Base-by-base conservation (phyloP, 208 protist species). In the Wallacemonas sp. region DNA sequence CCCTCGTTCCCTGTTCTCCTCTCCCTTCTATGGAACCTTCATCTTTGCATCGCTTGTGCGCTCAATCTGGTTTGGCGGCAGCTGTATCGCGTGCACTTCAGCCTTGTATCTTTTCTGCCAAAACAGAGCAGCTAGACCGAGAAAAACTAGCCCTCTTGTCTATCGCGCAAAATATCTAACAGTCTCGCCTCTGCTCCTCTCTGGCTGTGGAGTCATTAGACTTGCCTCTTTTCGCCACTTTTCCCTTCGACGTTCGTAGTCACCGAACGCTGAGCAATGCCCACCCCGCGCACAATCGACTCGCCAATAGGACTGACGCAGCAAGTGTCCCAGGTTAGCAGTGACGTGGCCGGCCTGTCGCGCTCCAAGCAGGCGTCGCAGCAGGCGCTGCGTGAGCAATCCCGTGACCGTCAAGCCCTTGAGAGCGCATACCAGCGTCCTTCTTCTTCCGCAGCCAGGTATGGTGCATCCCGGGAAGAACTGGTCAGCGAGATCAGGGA, bases 401-500 rank as follows among this genome's bases (percentile, higher is more conserved):
- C 50, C 15, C 50, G 50, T 24, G 50, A 57, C 50, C 24, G 29
- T 8, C 73, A 75, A 52, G 66, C 81, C 24, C 68, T 76, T 5
- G 75, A 79, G 36, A 71, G 67, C 22, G 77, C 74, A n/a, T 55
- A 66, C 46, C 37, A 33, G 38, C 57, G 53, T 6, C 30, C 46
- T 52, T 27, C 44, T 15, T 57, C 50, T 12, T 41, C 50, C 17
- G n/a, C n/a, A n/a, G n/a, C 38, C 36, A 57, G 38, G 32, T 57
- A 57, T 19, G 50, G 50, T 19, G 50, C 50, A 8, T 37, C 54
- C 44, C 71, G 79, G 1, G 87, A 86, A 13, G 82, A 81, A 64
- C 91, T 89, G 63, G 45, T 89, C 19, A 63, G 39, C n/a, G 74
- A 86, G 39, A 36, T 93, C 3, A 81, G 79, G 36, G 77, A 81